Percentiles rank a stretch among this genome's conserved stretches.
phyloP scores from a whole-genome alignment of 768 basidiomycete species.

The Suillus decipiens region DNA sequence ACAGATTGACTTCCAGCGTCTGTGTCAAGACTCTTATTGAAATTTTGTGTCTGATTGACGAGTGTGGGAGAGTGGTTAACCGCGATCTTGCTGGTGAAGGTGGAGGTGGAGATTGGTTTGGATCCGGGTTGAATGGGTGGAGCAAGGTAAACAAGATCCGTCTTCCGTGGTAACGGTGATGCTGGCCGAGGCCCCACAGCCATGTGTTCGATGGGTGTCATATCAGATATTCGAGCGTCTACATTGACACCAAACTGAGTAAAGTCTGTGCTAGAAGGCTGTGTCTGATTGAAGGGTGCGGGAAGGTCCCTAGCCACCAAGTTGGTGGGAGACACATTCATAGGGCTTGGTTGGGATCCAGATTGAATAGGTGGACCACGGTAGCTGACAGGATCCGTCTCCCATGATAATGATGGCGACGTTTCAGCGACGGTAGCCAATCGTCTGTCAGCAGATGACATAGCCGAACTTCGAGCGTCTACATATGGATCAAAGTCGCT shows the following conservation, averaged over 20 bases:
- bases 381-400: background rate
- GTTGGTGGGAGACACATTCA: background rate
- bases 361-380: slow-evolving; percentile 6
- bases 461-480: slow-evolving; percentile 21
- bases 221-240: slow-evolving; percentile 21
- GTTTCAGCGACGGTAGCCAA: slow-evolving; percentile 39
- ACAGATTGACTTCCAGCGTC: slow-evolving; percentile 18
- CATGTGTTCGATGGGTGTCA: slow-evolving; percentile 26
- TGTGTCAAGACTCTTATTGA: slow-evolving; percentile 18
- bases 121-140: slow-evolving; percentile 15
- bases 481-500: slow-evolving; percentile 18
- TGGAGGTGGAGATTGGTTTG: slow-evolving; percentile 3
- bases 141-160: slow-evolving; percentile 17
- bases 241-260: slow-evolving; percentile 10
- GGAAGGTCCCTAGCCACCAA: slow-evolving; percentile 1
- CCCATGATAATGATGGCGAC: background rate
- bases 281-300: slow-evolving; percentile 1
- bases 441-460: slow-evolving; percentile 43
- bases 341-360: background rate
- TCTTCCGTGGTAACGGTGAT: slow-evolving; percentile 36
- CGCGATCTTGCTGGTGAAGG: background rate
- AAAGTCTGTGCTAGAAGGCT: slow-evolving; percentile 22
- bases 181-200: slow-evolving; percentile 13
- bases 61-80: background rate
- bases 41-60: slow-evolving; percentile 9